Base-by-base conservation (phyloP, 2,329 filamentous ascomycete species). In the Claviceps spartinae region DNA sequence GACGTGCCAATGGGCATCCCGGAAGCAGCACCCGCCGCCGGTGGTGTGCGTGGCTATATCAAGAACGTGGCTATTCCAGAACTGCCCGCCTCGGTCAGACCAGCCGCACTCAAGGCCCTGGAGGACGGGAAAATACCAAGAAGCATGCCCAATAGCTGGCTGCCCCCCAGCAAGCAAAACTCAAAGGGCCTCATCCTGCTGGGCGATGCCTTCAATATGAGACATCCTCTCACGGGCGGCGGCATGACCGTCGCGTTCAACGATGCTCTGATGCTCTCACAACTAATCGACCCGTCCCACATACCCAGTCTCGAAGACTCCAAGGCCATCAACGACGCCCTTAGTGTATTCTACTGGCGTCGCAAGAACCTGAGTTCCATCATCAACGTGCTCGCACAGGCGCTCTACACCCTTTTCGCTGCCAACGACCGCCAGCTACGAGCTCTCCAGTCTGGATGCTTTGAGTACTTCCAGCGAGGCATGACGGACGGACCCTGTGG, bases 221-320 rank as follows among this genome's bases (percentile, higher is more conserved):
- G 93, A n/a, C 93, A 98, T 69, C 93, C 93, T 1, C 77, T 98
- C 13, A 98, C 93, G 0, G 93, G 93, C 50, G 93, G 93, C 58
- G 93, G 93, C 60, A 98, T 98, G 93, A 97, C 91, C 0, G 93
- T 97, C 1, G 93, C 88, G 1, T 86, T 98, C 68, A 95, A 91
- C 70, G 93, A 98, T 63, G 90, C 87, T 1, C 77, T 93, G 11
- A 69, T 94, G 1, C 76, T 98, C 26, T 74, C 85, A 1, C 77
- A 84, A 8, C 73, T 96, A 22, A 78, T 98, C 1, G 74, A 79
- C 40, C 89, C 88, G 0, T 70, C 77, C 41, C 68, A 71, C 7
- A 76, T 96, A 0, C 83, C 86, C 4, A 72, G 77, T 56, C 77
- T 98, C 2, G 77, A 77, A 54, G 78, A 95, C 67, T 77, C 79